These are phyloP conservation scores for Vinca minor DNA, from an alignment of 257 asterid species.

Conservation along the genomic window DNA sequence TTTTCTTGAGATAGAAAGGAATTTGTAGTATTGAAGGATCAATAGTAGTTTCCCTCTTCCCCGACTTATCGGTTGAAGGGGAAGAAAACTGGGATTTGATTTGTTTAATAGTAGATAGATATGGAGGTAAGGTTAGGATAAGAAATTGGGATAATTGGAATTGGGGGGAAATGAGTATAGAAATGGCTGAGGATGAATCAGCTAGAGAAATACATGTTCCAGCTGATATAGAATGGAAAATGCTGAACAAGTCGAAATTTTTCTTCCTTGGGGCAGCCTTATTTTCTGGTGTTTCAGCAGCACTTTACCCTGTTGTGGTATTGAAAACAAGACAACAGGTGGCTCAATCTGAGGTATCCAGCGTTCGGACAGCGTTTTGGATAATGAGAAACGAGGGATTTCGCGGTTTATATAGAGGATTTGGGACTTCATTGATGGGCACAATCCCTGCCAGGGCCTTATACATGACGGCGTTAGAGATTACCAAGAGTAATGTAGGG, in stretches of 20 bases:
- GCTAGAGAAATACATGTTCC: constrained; percentile 44
- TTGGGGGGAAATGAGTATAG: constrained; percentile 43
- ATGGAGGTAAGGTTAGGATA: constrained; percentile 15
- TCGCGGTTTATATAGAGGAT: constrained; percentile 65
- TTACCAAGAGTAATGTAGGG: constrained; percentile 64
- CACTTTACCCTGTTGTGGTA: constrained; percentile 59
- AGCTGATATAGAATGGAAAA: constrained; percentile 65
- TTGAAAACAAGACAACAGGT: constrained; percentile 74
- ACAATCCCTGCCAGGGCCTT: constrained; percentile 78
- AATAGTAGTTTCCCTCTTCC: too few relatives aligned
- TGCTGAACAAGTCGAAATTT: constrained; percentile 67
- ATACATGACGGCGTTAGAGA: constrained; percentile 67
- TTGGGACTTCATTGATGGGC: constrained; percentile 65
- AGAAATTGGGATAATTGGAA: constrained; percentile 6
- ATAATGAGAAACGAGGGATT: constrained; percentile 49
- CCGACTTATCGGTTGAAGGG: too few relatives aligned
- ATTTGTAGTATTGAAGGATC: neutral
- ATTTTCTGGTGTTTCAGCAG: constrained; percentile 63
- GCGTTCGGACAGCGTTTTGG: constrained; percentile 38
- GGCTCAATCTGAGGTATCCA: constrained; percentile 43
- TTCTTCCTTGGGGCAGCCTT: constrained; percentile 71
- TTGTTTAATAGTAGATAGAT: neutral
- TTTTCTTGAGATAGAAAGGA: neutral
- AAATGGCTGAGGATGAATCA: constrained; percentile 45
- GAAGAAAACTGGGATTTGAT: too few relatives aligned